Percentiles rank a stretch among this genome's conserved stretches.
Evolutionary conservation across 169 alveolate genomes (phyloP).

Genomic region (Eimeria sp.): DNA sequence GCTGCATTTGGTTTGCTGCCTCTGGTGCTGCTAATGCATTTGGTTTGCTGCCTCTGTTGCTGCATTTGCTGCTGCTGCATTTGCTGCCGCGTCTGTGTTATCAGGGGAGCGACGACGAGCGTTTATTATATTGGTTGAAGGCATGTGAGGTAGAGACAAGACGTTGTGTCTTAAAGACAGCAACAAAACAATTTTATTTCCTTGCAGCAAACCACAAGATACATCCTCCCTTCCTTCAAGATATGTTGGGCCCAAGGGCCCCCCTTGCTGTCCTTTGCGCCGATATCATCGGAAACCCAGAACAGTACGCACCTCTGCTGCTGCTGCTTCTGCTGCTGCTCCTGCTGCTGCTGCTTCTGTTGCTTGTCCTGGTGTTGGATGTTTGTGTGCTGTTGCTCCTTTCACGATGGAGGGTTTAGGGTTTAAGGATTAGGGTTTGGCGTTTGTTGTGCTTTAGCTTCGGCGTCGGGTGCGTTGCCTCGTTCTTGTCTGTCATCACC

Average conservation of each 20-base stretch:
- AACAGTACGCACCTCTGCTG: slow-evolving; percentile 22
- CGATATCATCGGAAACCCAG: slow-evolving; percentile 60
- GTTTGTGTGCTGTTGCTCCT: not conserved
- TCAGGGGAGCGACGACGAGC: slow-evolving; percentile 71
- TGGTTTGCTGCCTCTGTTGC: not conserved
- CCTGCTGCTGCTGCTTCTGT: not conserved
- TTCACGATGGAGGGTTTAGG: not conserved
- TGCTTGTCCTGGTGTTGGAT: not conserved
- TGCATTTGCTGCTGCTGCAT: not conserved
- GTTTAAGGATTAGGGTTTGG: not conserved
- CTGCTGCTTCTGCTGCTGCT: slow-evolving; percentile 14
- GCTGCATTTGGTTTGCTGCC: not conserved
- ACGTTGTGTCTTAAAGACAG: slow-evolving; percentile 70
- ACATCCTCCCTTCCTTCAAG: slow-evolving; percentile 47
- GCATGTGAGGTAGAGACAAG: slow-evolving; percentile 77
- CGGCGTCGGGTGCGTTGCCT: slow-evolving; percentile 77
- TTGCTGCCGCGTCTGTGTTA: not conserved
- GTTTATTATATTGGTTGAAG: slow-evolving; percentile 66
- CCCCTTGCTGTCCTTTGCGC: slow-evolving; percentile 60
- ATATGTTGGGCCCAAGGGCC: slow-evolving; percentile 41
- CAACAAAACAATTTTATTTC: slow-evolving; percentile 56
- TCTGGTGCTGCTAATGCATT: not conserved
- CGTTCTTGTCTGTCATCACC: slow-evolving; percentile 53
- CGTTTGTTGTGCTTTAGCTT: slow-evolving; percentile 37
- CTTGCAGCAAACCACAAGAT: slow-evolving; percentile 58